Percentiles rank a stretch among this genome's conserved stretches.
Conservation (phyloP, 2,329 filamentous ascomycete genomes). For the Venturiaceae sp. region DNA sequence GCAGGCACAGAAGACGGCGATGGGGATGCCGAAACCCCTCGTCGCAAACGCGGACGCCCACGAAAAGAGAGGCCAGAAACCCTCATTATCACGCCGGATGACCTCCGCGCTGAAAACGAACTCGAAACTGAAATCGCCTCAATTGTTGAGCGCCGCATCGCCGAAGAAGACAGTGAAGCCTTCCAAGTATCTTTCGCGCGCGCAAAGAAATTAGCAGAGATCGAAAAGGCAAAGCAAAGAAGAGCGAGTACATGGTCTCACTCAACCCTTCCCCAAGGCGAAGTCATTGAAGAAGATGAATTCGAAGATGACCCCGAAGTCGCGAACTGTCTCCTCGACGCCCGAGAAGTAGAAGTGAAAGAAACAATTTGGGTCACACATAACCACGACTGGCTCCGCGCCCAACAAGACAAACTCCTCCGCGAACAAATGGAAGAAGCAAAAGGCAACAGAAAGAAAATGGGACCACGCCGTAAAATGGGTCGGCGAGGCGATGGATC, state of each 20-base stretch:
- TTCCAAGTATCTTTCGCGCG: constrained; percentile 18
- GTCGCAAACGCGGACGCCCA: constrained; percentile 4
- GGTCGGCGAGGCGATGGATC: constrained; percentile 23
- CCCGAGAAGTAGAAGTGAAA: constrained; percentile 69
- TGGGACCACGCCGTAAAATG: constrained; percentile 13
- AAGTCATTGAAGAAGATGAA: constrained; percentile 52
- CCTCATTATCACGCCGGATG: constrained; percentile 21
- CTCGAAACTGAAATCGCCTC: constrained; percentile 34
- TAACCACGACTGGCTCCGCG: constrained; percentile 87
- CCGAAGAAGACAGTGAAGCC: constrained; percentile 20
- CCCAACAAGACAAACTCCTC: constrained; percentile 75
- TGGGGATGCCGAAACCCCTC: not conserved
- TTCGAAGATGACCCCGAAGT: constrained; percentile 90
- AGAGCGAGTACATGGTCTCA: constrained; percentile 1
- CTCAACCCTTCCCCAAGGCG: not conserved
- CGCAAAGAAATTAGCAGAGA: constrained; percentile 12
- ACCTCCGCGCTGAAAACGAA: constrained; percentile 36
- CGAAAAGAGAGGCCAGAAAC: not conserved
- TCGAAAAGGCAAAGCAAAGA: not conserved
- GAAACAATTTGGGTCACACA: constrained; percentile 90
- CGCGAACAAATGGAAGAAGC: constrained; percentile 55
- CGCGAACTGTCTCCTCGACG: constrained; percentile 62
- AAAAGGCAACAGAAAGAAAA: constrained; percentile 42
- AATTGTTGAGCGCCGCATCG: constrained; percentile 19
- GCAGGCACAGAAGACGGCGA: not conserved